Evolutionary conservation across 1,139 yeast genomes (phyloP), one percentile per base, ranked within the genome.

Genomic region (Magnusiomyces suaveolens): DNA sequence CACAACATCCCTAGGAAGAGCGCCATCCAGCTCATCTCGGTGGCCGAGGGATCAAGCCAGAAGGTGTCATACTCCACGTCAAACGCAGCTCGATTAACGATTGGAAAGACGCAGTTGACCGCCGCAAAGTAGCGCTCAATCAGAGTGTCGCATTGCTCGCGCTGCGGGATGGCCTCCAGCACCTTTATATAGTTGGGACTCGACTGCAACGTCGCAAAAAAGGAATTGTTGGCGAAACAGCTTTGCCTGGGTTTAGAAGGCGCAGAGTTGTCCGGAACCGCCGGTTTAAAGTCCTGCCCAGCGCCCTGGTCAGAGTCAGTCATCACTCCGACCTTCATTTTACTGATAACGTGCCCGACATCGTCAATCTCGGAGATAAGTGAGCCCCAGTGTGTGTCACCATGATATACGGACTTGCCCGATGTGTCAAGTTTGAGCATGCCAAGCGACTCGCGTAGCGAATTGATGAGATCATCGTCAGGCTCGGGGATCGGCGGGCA

Each of bases 341-440:
- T 55, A 24, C 56, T 55, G 49, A 66, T 63, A n/a, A 66, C 57
- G 29, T 62, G 62, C 39, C 65, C 68, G 32, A 66, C 64, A 48
- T 66, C 70, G 2, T 59, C 60, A 25, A 69, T 61, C 51, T 69
- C 71, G 46, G 64, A 61, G 36, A 69, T 60, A 50, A 68, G 54
- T 32, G 65, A 63, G 2, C 67, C 69, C 72, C 72, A 69, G 54
- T 69, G 71, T 6, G 70, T 67, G 50, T 66, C 71, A 8, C 72
- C 72, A 47, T 69, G 72, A 54, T 69, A 69, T 12, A 69, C 60
- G 4, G 69, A 60, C 49, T 69, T 65, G 8, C 72, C 72, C 39
- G 62, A 57, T 14, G 57, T 58, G 50, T 69, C 71, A 12, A 69
- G 62, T 55, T 69, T 69, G 56, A 69, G 63, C 69, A 69, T 62